Conservation (phyloP, 2,329 filamentous ascomycete genomes). For the Xylariaceae sp. region DNA sequence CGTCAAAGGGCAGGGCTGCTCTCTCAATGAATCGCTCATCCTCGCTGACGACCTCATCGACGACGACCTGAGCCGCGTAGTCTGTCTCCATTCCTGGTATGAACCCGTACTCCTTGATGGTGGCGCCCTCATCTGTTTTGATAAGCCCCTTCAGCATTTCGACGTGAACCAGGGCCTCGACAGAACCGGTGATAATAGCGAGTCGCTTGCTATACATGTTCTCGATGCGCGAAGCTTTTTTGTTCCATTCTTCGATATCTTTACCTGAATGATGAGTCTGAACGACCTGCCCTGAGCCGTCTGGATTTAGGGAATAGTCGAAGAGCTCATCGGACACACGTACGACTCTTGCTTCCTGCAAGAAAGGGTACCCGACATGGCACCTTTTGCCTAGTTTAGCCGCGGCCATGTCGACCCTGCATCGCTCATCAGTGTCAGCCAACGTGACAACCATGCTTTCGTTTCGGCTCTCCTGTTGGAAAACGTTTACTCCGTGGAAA, state of each 20-base stretch:
- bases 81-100: conserved; percentile 83
- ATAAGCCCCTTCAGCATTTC: conserved; percentile 88
- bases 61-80: conserved; percentile 86
- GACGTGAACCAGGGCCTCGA: conserved; percentile 87
- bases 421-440: conserved; percentile 66
- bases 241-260: conserved; percentile 79
- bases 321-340: conserved; percentile 92
- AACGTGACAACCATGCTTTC: conserved; percentile 94
- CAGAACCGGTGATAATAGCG: conserved; percentile 78
- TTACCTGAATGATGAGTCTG: conserved; percentile 67
- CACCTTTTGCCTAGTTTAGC: conserved; percentile 78
- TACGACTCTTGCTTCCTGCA: conserved; percentile 88
- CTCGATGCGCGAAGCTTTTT: conserved; percentile 80
- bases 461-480: conserved; percentile 92
- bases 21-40: conserved; percentile 92
- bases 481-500: conserved; percentile 89
- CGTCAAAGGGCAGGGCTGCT: conserved; percentile 78
- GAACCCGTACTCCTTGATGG: conserved; percentile 86
- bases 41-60: conserved; percentile 84
- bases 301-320: conserved; percentile 69
- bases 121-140: conserved; percentile 87
- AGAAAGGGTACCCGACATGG: conserved; percentile 89
- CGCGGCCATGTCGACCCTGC: conserved; percentile 69
- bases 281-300: conserved; percentile 57
- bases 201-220: conserved; percentile 85